A percentile compares a stretch with the other conserved stretches of the same genome.
Evolutionary conservation across 306 rosid species (phyloP).

Genomic region (Prunus salicina): DNA sequence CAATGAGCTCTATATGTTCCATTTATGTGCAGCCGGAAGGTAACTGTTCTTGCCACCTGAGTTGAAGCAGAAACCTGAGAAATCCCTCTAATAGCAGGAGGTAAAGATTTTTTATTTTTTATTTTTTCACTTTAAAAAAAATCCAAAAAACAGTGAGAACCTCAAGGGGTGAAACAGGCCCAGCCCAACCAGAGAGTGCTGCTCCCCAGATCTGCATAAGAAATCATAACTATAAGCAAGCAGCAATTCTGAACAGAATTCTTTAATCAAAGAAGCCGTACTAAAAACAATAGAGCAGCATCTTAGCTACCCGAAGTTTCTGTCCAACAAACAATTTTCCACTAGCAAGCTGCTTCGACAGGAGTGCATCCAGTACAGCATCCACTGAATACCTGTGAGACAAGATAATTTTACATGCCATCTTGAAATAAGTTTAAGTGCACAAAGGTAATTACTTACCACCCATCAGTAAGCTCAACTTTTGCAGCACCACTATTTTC

Average conservation of each 20-base stretch:
- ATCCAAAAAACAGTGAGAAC: constrained; percentile 37
- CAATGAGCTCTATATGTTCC: constrained; percentile 94
- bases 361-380: constrained; percentile 67
- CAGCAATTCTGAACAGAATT: neutral
- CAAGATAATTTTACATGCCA: constrained; percentile 26
- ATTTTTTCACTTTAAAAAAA: constrained; percentile 1
- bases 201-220: constrained; percentile 83
- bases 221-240: constrained; percentile 26
- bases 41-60: constrained; percentile 61
- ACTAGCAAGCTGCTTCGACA: constrained; percentile 64
- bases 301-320: constrained; percentile 68
- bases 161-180: constrained; percentile 83
- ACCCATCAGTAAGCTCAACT: constrained; percentile 84
- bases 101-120: neutral
- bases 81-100: constrained; percentile 12
- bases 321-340: constrained; percentile 87
- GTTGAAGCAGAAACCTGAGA: constrained; percentile 35
- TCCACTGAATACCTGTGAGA: constrained; percentile 69
- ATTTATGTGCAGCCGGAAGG: constrained; percentile 70
- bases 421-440: constrained; percentile 21
- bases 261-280: constrained; percentile 16
- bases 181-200: constrained; percentile 71
- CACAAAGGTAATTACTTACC: constrained; percentile 36
- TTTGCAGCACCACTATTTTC: constrained; percentile 38
- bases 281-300: constrained; percentile 5